phyloP scores from a whole-genome alignment of 768 basidiomycete species.

The Phylloporus arenicola region DNA sequence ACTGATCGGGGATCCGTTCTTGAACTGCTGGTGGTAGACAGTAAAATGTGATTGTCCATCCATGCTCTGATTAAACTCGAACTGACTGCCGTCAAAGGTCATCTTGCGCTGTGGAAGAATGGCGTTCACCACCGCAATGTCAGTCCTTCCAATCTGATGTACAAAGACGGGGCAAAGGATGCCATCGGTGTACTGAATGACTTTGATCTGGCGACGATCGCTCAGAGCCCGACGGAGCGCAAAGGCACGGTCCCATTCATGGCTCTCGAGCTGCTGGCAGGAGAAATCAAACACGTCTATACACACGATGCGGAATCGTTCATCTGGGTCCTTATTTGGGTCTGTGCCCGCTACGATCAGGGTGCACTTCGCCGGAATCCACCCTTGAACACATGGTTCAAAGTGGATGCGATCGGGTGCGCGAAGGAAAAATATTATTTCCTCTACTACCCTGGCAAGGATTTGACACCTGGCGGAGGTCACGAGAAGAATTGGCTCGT shows the following conservation, averaged over 20 bases:
- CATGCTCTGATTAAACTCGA: background rate
- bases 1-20: background rate
- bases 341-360: background rate
- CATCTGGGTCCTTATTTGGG: background rate
- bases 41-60: background rate
- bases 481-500: no score
- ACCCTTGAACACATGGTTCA: background rate
- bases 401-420: background rate
- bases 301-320: background rate
- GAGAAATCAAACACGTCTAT: background rate
- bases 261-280: constrained; percentile 21
- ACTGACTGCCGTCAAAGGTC: background rate
- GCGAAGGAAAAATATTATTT: background rate
- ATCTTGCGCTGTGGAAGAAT: constrained; percentile 4
- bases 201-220: constrained; percentile 24
- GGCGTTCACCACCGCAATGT: background rate
- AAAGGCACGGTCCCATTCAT: constrained; percentile 32
- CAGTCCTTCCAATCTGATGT: constrained; percentile 4
- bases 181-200: constrained; percentile 16
- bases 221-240: constrained; percentile 3
- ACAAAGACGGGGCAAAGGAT: background rate
- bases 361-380: no score
- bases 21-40: background rate
- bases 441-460: no score
- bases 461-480: no score